phyloP scores from a whole-genome alignment of 306 rosid genomes.

The Begonia peltatifolia region DNA sequence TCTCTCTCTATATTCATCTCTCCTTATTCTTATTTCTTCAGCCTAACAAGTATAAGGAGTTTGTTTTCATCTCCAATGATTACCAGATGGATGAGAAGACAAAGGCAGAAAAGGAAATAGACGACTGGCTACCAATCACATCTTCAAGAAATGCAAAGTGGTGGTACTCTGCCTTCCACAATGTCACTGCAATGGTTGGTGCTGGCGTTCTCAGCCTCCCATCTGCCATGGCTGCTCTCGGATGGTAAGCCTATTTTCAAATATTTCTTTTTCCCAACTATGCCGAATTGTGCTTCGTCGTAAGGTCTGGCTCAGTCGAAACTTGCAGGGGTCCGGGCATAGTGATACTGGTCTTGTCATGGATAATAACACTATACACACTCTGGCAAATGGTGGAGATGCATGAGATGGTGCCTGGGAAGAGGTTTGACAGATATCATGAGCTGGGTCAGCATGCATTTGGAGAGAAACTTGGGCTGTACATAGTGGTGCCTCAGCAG shows the following conservation, averaged over 20 bases:
- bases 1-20: not conserved
- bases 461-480: constrained; percentile 63
- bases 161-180: constrained; percentile 88
- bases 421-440: constrained; percentile 59
- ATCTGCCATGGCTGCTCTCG: constrained; percentile 53
- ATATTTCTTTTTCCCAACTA: not conserved
- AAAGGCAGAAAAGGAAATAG: constrained; percentile 31
- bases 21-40: not conserved
- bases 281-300: too few relatives aligned
- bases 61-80: too few relatives aligned
- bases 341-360: constrained; percentile 33
- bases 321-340: constrained; percentile 58
- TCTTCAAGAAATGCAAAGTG: constrained; percentile 72
- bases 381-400: constrained; percentile 78
- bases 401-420: constrained; percentile 83
- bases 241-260: constrained; percentile 28
- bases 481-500: constrained; percentile 72
- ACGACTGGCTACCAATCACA: constrained; percentile 72
- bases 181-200: constrained; percentile 80
- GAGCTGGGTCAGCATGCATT: constrained; percentile 70
- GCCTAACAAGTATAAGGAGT: too few relatives aligned
- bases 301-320: too few relatives aligned
- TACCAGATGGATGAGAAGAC: constrained; percentile 9
- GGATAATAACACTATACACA: constrained; percentile 57
- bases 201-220: constrained; percentile 80